Percentiles rank a stretch among this genome's conserved stretches.
Evolutionary conservation across 495 filamentous ascomycete species (phyloP).

Genomic region (Baudoinia panamericana): DNA sequence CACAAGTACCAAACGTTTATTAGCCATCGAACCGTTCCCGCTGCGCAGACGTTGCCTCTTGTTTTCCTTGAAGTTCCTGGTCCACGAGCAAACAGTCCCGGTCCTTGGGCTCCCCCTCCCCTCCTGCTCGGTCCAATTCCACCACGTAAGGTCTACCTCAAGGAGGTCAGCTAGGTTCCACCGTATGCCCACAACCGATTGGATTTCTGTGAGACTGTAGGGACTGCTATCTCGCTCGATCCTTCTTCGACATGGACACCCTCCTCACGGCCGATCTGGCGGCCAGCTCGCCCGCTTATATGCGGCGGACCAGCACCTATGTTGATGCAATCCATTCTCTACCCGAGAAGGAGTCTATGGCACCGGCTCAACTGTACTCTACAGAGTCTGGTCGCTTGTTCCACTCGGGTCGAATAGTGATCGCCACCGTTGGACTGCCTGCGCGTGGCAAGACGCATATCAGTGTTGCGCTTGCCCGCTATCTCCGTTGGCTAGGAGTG

Average conservation of each 20-base stretch:
- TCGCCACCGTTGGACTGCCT: slow-evolving; percentile 90
- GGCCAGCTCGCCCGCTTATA: slow-evolving; percentile 67
- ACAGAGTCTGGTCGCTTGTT: slow-evolving; percentile 95
- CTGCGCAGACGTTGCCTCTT: too few relatives aligned
- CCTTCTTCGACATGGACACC: slow-evolving; percentile 16
- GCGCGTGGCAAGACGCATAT: slow-evolving; percentile 98
- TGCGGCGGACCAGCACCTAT: slow-evolving; percentile 85
- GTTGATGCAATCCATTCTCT: slow-evolving; percentile 97
- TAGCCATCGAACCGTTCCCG: too few relatives aligned
- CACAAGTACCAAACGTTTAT: too few relatives aligned
- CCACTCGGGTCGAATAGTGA: slow-evolving; percentile 91
- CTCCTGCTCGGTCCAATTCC: too few relatives aligned
- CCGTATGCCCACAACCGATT: too few relatives aligned
- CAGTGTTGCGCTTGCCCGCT: slow-evolving; percentile 85
- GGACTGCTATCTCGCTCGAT: too few relatives aligned
- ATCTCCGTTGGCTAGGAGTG: slow-evolving; percentile 94
- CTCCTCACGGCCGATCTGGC: slow-evolving; percentile 54
- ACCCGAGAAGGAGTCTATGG: slow-evolving; percentile 67
- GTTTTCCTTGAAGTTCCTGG: too few relatives aligned
- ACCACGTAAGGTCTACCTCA: too few relatives aligned
- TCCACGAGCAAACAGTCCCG: too few relatives aligned
- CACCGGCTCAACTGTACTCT: slow-evolving; percentile 93
- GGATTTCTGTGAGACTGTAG: too few relatives aligned
- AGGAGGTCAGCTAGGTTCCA: too few relatives aligned
- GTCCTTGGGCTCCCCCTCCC: too few relatives aligned